Evolutionary conservation across 805 yeast genomes (phyloP), one percentile per base, ranked within the genome.

Genomic region (Kluyveromyces siamensis): DNA sequence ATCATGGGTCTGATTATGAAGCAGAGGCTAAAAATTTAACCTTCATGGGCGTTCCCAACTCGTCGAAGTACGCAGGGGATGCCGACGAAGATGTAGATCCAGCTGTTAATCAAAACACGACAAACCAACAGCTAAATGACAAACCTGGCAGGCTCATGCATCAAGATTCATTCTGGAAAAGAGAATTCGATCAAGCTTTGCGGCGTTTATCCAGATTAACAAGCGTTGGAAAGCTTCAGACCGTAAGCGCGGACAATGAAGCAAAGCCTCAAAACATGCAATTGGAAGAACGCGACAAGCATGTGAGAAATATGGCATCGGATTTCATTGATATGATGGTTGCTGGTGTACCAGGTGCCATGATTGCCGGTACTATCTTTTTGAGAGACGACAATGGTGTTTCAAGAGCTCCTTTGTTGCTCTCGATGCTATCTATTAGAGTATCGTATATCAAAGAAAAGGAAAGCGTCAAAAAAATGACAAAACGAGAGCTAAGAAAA

Each of bases 321-420:
- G 73, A 72, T 55, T 55, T 81, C 41, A 65, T 81, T 11, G 71
- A 73, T 33, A 74, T 85, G 27, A 68, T 87, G 50, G 56, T 77
- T 7, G 69, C 84, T 5, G 95, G 86, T 10, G 73, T 83, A 11
- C 90, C 96, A 0, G 84, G 87, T 2, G 82, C 87, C 0, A 69
- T 87, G 49, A 72, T 88, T 49, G 72, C 88, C 6, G 88, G 93
- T 5, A 79, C 95, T 1, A 76, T 82, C 37, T 79, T 93, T 51
- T 72, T 82, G 42, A 76, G 79, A 47, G 96, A 89, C 62, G 96
- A 87, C 51, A 77, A 75, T 54, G 87, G 86, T 1, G 74, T 76
- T 3, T 77, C 82, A 48, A 77, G 96, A 51, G 93, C 96, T 0
- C 96, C 99, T 1, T 72, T 91, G 35, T 65, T 93, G 39, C 66